A percentile compares a stretch with the other conserved stretches of the same genome.
Evolutionary conservation across 2,329 filamentous ascomycete genomes (phyloP).

Genomic region (Colletotrichum tofieldiae): DNA sequence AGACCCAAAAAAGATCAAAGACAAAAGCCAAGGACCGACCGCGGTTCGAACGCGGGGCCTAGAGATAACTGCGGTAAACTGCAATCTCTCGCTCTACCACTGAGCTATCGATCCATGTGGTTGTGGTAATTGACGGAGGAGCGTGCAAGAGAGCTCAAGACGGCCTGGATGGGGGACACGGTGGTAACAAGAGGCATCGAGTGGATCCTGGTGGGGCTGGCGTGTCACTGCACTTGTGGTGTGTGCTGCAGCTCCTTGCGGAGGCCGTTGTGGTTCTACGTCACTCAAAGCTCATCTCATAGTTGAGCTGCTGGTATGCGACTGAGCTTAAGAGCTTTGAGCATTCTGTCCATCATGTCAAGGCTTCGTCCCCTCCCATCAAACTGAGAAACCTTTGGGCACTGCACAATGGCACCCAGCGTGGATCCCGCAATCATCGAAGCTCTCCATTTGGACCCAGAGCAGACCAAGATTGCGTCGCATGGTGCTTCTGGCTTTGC

Average conservation of each 20-base stretch:
- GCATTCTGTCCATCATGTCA: background rate
- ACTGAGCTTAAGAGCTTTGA: slow-evolving; percentile 13
- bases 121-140: accelerated
- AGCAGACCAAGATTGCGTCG: slow-evolving; percentile 68
- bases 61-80: slow-evolving; percentile 35
- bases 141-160: background rate
- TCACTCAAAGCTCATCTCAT: slow-evolving; percentile 36
- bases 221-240: slow-evolving; percentile 6
- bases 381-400: background rate
- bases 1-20: background rate
- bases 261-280: slow-evolving; percentile 30
- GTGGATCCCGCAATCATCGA: slow-evolving; percentile 76
- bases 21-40: slow-evolving; percentile 40
- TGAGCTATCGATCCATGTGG: slow-evolving; percentile 42
- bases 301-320: background rate
- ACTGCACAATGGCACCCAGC: slow-evolving; percentile 49
- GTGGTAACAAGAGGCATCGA: slow-evolving; percentile 2
- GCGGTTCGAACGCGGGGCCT: slow-evolving; percentile 44
- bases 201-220: slow-evolving; percentile 29
- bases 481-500: slow-evolving; percentile 79
- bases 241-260: slow-evolving; percentile 16
- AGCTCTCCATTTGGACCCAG: slow-evolving; percentile 72
- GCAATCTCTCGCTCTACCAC: slow-evolving; percentile 44
- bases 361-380: background rate
- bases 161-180: slow-evolving; percentile 5